phyloP scores from a whole-genome alignment of 225 moss, liverwort and hornwort species.

The Polytrichum formosum region DNA sequence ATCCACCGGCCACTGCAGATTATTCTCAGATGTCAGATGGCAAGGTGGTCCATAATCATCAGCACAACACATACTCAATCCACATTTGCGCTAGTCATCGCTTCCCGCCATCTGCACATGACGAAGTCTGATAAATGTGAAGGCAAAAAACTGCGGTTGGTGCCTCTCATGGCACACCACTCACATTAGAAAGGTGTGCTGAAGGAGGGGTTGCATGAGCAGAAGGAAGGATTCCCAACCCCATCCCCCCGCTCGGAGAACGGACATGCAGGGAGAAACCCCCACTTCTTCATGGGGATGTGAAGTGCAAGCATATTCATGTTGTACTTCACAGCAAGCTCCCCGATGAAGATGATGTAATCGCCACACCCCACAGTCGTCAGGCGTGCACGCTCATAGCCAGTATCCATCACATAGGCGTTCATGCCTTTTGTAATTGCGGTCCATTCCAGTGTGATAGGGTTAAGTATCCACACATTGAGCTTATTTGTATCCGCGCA shows the following conservation, averaged over 20 bases:
- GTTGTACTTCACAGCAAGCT: conserved; percentile 1
- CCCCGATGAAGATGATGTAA: conserved; percentile 13
- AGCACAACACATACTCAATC: too few species aligned
- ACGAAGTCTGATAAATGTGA: too few species aligned
- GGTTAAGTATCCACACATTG: conserved; percentile 13
- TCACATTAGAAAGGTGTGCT: conserved; percentile 8
- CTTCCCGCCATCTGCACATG: too few species aligned
- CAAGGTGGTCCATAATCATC: too few species aligned
- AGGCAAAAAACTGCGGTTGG: too few species aligned
- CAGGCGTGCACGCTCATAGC: not conserved
- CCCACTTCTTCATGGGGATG: conserved; percentile 14
- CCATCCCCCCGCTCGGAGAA: conserved; percentile 5
- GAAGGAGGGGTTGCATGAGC: conserved; percentile 23
- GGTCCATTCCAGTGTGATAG: conserved; percentile 6
- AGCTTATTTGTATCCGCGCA: conserved; percentile 3
- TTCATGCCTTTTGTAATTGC: conserved; percentile 2
- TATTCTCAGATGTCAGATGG: too few species aligned
- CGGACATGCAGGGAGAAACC: conserved; percentile 8
- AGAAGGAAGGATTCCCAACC: conserved; percentile 1
- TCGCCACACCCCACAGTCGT: conserved; percentile 15
- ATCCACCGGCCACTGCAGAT: too few species aligned
- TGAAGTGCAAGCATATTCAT: conserved; percentile 13
- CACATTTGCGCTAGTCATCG: too few species aligned
- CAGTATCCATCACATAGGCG: conserved; percentile 2
- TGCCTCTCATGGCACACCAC: too few species aligned